Evolutionary conservation across 192 early-diverging fungal genomes (phyloP).

Genomic region (Neocallimastix lanati): DNA sequence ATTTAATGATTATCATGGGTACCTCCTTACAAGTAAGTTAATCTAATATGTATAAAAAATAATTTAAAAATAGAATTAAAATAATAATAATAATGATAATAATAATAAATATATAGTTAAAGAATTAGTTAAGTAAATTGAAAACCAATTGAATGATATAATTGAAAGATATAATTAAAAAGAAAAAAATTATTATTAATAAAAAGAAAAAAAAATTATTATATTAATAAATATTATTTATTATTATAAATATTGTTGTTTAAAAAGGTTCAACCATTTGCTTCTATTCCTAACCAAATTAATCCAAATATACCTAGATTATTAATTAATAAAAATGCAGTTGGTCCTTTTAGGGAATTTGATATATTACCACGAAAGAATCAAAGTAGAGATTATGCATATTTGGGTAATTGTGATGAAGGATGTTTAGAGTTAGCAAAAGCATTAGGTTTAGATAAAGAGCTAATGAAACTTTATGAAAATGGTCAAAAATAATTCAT

Average conservation of each 20-base stretch:
- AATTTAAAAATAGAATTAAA: too few species aligned
- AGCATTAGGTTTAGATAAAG: background rate
- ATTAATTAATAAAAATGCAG: slow-evolving; percentile 48
- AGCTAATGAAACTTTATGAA: background rate
- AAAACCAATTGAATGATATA: too few species aligned
- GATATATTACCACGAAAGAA: background rate
- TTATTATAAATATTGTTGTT: too few species aligned
- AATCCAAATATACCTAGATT: slow-evolving; percentile 50
- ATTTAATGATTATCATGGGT: slow-evolving; percentile 84
- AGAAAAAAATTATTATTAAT: too few species aligned
- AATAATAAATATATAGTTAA: too few species aligned
- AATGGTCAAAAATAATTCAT: background rate
- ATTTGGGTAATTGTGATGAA: background rate
- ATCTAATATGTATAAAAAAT: too few species aligned
- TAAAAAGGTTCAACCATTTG: slow-evolving; percentile 71
- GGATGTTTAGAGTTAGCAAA: background rate
- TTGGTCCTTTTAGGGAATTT: background rate
- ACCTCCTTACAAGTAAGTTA: slow-evolving; percentile 43
- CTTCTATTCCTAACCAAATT: slow-evolving; percentile 50
- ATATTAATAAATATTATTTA: too few species aligned
- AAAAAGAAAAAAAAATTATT: too few species aligned
- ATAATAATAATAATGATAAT: too few species aligned
- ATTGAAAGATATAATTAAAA: too few species aligned
- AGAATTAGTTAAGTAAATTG: too few species aligned
- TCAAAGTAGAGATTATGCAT: background rate